Evolutionary conservation across 2,329 filamentous ascomycete species (phyloP).

Genomic region (Phyllosticta capitalensis): DNA sequence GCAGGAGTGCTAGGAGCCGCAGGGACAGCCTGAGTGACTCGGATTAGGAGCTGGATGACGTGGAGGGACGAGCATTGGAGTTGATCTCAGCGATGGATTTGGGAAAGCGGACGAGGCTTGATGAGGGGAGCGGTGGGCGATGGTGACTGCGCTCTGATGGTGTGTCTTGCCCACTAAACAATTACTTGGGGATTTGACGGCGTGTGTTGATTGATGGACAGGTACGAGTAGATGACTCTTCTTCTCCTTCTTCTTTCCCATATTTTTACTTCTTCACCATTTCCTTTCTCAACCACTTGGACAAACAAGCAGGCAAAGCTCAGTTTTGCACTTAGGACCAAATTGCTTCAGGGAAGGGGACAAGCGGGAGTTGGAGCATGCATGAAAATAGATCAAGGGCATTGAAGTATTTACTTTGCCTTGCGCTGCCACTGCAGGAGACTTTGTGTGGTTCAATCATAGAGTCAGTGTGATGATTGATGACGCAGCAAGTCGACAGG

Average conservation of each 20-base stretch:
- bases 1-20: conserved; percentile 33
- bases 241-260: background rate
- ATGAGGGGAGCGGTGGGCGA: background rate
- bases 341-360: too few relatives aligned
- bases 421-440: too few relatives aligned
- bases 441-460: too few relatives aligned
- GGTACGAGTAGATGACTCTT: background rate
- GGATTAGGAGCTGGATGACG: background rate
- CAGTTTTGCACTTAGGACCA: background rate
- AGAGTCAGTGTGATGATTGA: too few relatives aligned
- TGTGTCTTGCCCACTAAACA: background rate
- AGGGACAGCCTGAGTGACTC: conserved; percentile 45
- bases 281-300: background rate
- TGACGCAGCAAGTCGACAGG: too few relatives aligned
- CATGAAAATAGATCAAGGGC: too few relatives aligned
- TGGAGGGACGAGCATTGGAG: background rate
- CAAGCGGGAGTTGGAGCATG: too few relatives aligned
- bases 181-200: background rate
- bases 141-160: background rate
- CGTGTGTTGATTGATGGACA: background rate
- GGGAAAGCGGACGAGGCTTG: background rate
- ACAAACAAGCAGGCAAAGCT: background rate
- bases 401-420: too few relatives aligned
- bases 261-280: too few relatives aligned
- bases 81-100: background rate